Conservation (phyloP, 2,329 filamentous ascomycete species). For the Purpureocillium takamizusanense region DNA sequence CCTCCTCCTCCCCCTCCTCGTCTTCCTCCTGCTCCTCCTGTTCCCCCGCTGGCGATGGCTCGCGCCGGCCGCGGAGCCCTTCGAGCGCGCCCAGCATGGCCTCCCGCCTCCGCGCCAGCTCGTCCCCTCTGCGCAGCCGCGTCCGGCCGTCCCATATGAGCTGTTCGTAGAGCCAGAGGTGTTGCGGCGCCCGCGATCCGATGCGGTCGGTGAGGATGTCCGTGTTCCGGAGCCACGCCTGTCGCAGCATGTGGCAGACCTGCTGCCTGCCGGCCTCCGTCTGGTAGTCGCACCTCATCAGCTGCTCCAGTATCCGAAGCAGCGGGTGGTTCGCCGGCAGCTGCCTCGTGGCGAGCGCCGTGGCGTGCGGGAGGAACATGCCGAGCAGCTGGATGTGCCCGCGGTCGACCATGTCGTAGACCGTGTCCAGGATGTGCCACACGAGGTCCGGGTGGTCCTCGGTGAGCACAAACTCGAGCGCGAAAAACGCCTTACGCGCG, state of each 20-base stretch:
- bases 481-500: slow-evolving; percentile 23
- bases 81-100: slow-evolving; percentile 20
- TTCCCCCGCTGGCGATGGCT: neutral
- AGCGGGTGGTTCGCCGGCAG: slow-evolving; percentile 23
- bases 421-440: slow-evolving; percentile 28
- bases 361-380: slow-evolving; percentile 24
- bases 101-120: slow-evolving; percentile 16
- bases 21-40: no score
- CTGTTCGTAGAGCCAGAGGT: slow-evolving; percentile 28
- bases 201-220: slow-evolving; percentile 22
- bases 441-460: slow-evolving; percentile 27
- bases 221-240: slow-evolving; percentile 27
- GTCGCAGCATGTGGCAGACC: slow-evolving; percentile 22
- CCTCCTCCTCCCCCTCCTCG: no score
- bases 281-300: slow-evolving; percentile 20
- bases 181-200: slow-evolving; percentile 16
- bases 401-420: slow-evolving; percentile 26
- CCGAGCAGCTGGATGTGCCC: slow-evolving; percentile 23
- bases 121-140: slow-evolving; percentile 20
- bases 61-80: slow-evolving; percentile 5
- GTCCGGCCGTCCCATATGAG: slow-evolving; percentile 29
- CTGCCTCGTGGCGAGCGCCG: slow-evolving; percentile 15
- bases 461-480: slow-evolving; percentile 25
- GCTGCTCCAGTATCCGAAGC: slow-evolving; percentile 20
- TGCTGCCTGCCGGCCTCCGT: slow-evolving; percentile 20